Evolutionary conservation across 148 eudicot genomes (phyloP).

Genomic region (Bassia scoparia): DNA sequence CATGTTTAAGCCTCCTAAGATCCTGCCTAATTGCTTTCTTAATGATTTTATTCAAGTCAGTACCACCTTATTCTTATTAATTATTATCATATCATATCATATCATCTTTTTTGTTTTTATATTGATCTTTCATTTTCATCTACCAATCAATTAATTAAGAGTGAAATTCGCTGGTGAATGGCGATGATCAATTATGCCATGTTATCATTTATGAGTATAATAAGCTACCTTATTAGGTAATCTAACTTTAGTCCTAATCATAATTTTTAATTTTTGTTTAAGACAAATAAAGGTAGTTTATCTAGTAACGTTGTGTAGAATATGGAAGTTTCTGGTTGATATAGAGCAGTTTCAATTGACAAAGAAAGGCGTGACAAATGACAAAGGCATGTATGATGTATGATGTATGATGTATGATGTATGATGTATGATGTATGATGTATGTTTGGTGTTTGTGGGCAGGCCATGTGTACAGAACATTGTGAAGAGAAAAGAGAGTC

Average conservation of each 20-base stretch:
- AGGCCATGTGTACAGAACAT: slow-evolving; percentile 57
- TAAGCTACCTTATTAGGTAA: not conserved
- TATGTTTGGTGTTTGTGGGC: slow-evolving; percentile 22
- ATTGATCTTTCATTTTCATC: not conserved
- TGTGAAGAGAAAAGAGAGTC: slow-evolving; percentile 60
- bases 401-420: too few species aligned
- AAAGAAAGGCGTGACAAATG: not conserved
- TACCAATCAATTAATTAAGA: too few species aligned
- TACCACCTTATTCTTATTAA: not conserved
- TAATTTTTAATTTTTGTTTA: too few species aligned
- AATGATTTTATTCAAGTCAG: slow-evolving; percentile 66
- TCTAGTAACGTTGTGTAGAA: too few species aligned
- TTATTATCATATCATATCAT: not conserved
- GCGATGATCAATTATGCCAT: too few species aligned
- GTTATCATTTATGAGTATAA: too few species aligned
- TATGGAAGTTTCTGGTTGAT: not conserved
- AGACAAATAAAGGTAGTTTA: too few species aligned
- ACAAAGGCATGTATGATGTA: too few species aligned
- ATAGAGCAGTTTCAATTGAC: not conserved
- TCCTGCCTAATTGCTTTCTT: slow-evolving; percentile 56
- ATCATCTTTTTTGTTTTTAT: too few species aligned
- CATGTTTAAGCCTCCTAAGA: slow-evolving; percentile 50
- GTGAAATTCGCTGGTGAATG: too few species aligned
- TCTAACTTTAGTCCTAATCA: not conserved
- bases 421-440: too few species aligned